Conservation (phyloP, 441 rosid genomes). For the Populus hybrid region DNA sequence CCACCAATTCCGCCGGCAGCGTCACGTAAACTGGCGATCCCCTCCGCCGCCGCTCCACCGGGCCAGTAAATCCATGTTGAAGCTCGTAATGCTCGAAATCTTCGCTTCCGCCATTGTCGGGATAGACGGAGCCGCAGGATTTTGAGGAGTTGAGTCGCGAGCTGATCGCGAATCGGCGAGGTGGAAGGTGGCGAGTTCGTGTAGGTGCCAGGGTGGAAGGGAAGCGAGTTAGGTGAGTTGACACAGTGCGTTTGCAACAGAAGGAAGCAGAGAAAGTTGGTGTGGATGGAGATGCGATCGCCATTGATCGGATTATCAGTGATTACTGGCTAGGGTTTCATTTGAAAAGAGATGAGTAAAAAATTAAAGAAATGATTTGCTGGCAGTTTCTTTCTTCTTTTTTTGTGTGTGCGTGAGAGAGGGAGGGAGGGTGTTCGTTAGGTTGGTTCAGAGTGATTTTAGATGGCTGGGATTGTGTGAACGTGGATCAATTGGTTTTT, state of each 20-base stretch:
- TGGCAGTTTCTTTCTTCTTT: neutral
- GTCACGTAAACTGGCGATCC: constrained; percentile 46
- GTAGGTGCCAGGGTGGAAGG: neutral
- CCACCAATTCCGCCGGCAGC: constrained; percentile 39
- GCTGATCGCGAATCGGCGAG: constrained; percentile 16
- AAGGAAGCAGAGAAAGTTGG: constrained; percentile 31
- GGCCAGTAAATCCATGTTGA: constrained; percentile 18
- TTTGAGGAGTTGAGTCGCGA: constrained; percentile 33
- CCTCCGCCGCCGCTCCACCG: constrained; percentile 17
- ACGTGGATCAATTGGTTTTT: neutral
- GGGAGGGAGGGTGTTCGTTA: neutral
- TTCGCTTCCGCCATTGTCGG: constrained; percentile 33
- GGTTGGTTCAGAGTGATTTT: neutral
- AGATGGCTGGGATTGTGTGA: neutral
- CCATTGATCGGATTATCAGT: constrained; percentile 23
- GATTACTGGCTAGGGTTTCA: neutral
- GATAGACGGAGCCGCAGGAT: constrained; percentile 21
- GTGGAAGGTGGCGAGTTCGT: neutral
- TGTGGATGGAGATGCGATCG: constrained; percentile 30
- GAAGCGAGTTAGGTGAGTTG: constrained; percentile 15
- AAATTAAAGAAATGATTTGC: neutral
- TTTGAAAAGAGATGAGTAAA: neutral
- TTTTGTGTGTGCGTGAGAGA: neutral
- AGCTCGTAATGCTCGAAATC: constrained; percentile 22
- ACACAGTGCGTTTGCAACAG: constrained; percentile 25